Percentiles rank a stretch among this genome's conserved stretches.
These are phyloP conservation scores for Linnemannia elongata DNA, from an alignment of 192 early-diverging fungal species.

Conservation along the genomic window DNA sequence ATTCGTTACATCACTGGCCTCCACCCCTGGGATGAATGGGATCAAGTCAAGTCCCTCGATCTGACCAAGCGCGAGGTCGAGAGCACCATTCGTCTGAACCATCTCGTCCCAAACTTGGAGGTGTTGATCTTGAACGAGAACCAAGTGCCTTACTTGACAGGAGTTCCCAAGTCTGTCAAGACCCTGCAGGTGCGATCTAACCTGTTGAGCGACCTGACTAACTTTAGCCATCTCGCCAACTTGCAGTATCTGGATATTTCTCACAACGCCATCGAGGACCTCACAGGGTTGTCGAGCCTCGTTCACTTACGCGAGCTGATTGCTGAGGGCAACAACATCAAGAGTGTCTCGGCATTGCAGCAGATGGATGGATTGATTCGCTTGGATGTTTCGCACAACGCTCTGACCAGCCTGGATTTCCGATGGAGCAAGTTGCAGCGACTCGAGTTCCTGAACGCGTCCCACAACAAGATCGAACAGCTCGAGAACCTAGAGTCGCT, in stretches of 20 bases:
- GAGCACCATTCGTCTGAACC: constrained; percentile 36
- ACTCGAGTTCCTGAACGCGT: constrained; percentile 61
- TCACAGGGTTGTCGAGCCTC: constrained; percentile 45
- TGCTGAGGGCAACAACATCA: constrained; percentile 58
- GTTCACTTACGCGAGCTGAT: constrained; percentile 56
- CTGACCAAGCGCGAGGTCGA: constrained; percentile 36
- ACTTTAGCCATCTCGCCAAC: constrained; percentile 49
- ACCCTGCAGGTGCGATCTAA: constrained; percentile 46
- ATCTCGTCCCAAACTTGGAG: constrained; percentile 35
- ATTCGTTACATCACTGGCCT: constrained; percentile 30
- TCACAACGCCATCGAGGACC: constrained; percentile 56
- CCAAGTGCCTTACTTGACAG: constrained; percentile 42
- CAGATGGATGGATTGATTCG: constrained; percentile 54
- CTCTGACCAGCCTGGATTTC: constrained; percentile 50
- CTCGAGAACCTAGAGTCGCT: constrained; percentile 57
- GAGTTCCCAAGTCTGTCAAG: constrained; percentile 45
- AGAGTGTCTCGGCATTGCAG: constrained; percentile 48
- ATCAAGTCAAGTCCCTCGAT: constrained; percentile 47
- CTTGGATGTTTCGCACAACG: constrained; percentile 57
- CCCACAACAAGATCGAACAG: constrained; percentile 59
- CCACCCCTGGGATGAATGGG: constrained; percentile 52
- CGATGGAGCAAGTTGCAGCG: constrained; percentile 49
- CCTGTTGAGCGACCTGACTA: constrained; percentile 45
- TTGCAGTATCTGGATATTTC: constrained; percentile 60
- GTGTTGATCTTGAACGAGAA: constrained; percentile 47